These are phyloP conservation scores for Megacollybia marginata DNA, from an alignment of 768 basidiomycete species.

Conservation along the genomic window DNA sequence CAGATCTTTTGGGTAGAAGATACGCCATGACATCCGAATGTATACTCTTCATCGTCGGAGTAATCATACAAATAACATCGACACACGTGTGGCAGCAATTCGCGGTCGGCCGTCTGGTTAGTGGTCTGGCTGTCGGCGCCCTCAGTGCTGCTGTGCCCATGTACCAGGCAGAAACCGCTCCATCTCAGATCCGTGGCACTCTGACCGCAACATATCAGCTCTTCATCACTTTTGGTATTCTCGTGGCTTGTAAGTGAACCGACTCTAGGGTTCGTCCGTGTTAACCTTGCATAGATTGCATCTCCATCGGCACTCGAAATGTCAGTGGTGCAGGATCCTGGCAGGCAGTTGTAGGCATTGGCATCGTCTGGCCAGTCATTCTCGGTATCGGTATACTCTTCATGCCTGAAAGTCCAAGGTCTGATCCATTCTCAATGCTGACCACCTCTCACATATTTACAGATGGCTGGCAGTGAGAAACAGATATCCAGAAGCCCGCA, in stretches of 20 bases:
- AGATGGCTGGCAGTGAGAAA: slow-evolving; percentile 52
- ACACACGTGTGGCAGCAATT: slow-evolving; percentile 56
- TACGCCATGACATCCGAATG: slow-evolving; percentile 62
- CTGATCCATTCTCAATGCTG: slow-evolving; percentile 3
- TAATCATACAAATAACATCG: slow-evolving; percentile 51
- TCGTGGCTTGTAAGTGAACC: slow-evolving; percentile 46
- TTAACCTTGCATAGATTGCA: slow-evolving; percentile 36
- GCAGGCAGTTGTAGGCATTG: slow-evolving; percentile 56
- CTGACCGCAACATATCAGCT: slow-evolving; percentile 56
- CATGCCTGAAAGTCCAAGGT: slow-evolving; percentile 63
- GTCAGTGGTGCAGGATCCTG: slow-evolving; percentile 43
- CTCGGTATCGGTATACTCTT: slow-evolving; percentile 59
- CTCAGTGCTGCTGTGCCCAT: slow-evolving; percentile 64
- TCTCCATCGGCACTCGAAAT: slow-evolving; percentile 59
- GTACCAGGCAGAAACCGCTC: slow-evolving; percentile 70
- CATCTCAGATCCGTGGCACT: slow-evolving; percentile 63
- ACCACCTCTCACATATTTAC: slow-evolving; percentile 1
- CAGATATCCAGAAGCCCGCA: slow-evolving; percentile 39
- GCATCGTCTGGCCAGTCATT: slow-evolving; percentile 55
- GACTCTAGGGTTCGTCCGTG: not conserved
- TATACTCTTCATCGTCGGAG: slow-evolving; percentile 48
- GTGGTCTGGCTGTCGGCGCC: slow-evolving; percentile 63
- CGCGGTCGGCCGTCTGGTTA: slow-evolving; percentile 56
- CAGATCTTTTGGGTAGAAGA: slow-evolving; percentile 59
- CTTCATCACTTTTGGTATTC: slow-evolving; percentile 66